Evolutionary conservation across 306 rosid genomes (phyloP).

Genomic region (Acacia acuminata): DNA sequence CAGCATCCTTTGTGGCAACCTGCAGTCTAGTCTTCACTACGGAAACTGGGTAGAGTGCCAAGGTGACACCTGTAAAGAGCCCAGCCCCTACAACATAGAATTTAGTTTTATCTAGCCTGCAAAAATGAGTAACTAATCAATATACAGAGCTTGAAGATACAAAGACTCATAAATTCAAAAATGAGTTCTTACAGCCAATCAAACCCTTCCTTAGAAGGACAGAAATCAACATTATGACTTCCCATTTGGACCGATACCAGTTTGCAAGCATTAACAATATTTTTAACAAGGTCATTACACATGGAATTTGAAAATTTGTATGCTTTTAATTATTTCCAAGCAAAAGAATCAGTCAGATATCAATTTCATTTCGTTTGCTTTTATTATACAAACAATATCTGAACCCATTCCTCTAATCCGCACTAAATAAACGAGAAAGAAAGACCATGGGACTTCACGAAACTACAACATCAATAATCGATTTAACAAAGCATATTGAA

Average conservation of each 20-base stretch:
- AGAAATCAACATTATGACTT: background rate
- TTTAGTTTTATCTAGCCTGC: conserved; percentile 87
- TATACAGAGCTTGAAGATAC: conserved; percentile 8
- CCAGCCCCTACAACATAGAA: conserved; percentile 88
- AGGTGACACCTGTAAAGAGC: conserved; percentile 82
- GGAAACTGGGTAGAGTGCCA: conserved; percentile 84
- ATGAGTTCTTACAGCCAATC: background rate
- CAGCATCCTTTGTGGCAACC: conserved; percentile 73
- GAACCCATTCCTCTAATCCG: background rate
- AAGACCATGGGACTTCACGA: background rate
- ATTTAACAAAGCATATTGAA: background rate
- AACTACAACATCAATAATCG: background rate
- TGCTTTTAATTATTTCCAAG: background rate
- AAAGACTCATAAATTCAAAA: conserved; percentile 12
- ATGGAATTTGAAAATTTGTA: background rate
- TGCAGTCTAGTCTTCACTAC: conserved; percentile 91
- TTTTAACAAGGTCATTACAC: background rate
- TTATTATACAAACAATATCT: background rate
- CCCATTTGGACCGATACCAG: background rate
- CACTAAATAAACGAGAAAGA: background rate
- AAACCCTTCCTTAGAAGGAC: background rate
- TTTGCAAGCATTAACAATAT: background rate
- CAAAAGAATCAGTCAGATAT: background rate
- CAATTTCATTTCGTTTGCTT: background rate
- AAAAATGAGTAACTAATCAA: conserved; percentile 32